Evolutionary conservation across 2,329 filamentous ascomycete species (phyloP).

Genomic region (Alternaria sp.): DNA sequence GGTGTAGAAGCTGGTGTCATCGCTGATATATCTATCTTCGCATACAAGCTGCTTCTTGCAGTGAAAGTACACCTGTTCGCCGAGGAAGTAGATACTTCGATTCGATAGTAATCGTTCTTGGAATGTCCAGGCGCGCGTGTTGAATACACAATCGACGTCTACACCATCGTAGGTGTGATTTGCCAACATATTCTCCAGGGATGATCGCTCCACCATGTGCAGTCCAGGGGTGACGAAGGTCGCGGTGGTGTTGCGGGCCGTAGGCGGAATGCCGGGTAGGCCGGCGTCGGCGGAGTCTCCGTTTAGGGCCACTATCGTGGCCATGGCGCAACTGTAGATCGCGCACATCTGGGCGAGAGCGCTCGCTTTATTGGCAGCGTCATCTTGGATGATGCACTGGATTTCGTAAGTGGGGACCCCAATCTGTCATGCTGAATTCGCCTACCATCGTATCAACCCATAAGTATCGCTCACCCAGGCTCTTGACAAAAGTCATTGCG

Average conservation of each 20-base stretch:
- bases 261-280: slow-evolving; percentile 1
- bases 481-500: slow-evolving; percentile 1
- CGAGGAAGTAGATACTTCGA: slow-evolving; percentile 8
- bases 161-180: not conserved
- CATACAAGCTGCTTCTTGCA: slow-evolving; percentile 1
- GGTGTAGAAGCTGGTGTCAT: not conserved
- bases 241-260: not conserved
- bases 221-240: slow-evolving; percentile 2
- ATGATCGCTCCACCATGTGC: slow-evolving; percentile 3
- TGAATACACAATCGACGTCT: not conserved
- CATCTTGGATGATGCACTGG: slow-evolving; percentile 7
- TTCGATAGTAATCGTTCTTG: slow-evolving; percentile 14
- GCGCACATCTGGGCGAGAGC: slow-evolving; percentile 3
- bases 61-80: slow-evolving; percentile 8
- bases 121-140: slow-evolving; percentile 18
- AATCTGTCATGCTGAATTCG: not conserved
- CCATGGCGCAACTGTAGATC: slow-evolving; percentile 6
- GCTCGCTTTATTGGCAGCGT: slow-evolving; percentile 3
- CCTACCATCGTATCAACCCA: slow-evolving; percentile 12
- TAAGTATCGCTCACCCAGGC: slow-evolving; percentile 4
- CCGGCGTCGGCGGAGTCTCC: slow-evolving; percentile 5
- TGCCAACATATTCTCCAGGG: not conserved
- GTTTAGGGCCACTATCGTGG: slow-evolving; percentile 2
- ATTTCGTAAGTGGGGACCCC: not conserved
- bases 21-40: not conserved